Conservation (phyloP, 345 rosid genomes). For the Aurinia saxatilis region DNA sequence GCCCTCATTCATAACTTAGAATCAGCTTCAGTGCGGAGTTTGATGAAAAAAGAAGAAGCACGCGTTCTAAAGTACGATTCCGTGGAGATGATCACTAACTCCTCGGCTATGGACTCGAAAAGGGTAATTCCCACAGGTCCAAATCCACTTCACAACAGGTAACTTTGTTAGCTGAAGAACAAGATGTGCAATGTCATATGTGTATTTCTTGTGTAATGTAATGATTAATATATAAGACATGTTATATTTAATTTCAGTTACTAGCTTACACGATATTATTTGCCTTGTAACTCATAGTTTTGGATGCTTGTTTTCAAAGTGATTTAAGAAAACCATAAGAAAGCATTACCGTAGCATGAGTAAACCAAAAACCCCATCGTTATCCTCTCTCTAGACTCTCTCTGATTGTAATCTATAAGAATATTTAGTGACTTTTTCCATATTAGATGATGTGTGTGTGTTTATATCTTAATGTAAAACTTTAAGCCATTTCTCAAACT, state of each 20-base stretch:
- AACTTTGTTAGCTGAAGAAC: conserved; percentile 2
- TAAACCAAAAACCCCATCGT: too few species aligned
- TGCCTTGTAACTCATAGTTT: background rate
- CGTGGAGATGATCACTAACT: conserved; percentile 1
- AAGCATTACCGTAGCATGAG: background rate
- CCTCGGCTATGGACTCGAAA: conserved; percentile 11
- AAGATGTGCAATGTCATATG: background rate
- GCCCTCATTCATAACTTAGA: conserved; percentile 16
- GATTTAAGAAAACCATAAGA: background rate
- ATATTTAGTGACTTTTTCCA: background rate
- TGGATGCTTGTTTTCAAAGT: background rate
- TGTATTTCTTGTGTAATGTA: conserved; percentile 20
- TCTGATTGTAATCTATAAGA: background rate
- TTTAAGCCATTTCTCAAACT: background rate
- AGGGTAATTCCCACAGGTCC: conserved; percentile 30
- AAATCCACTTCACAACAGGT: conserved; percentile 31
- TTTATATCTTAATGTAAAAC: background rate
- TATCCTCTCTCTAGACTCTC: background rate
- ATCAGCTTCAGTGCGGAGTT: conserved; percentile 20
- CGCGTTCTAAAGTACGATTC: background rate
- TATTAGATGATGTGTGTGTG: background rate
- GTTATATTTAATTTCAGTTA: background rate
- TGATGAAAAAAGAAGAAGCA: conserved; percentile 3
- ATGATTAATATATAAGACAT: background rate
- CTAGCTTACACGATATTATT: background rate